These are phyloP conservation scores for Fraxinus latifolia DNA, from an alignment of 305 asterid genomes.

Conservation along the genomic window DNA sequence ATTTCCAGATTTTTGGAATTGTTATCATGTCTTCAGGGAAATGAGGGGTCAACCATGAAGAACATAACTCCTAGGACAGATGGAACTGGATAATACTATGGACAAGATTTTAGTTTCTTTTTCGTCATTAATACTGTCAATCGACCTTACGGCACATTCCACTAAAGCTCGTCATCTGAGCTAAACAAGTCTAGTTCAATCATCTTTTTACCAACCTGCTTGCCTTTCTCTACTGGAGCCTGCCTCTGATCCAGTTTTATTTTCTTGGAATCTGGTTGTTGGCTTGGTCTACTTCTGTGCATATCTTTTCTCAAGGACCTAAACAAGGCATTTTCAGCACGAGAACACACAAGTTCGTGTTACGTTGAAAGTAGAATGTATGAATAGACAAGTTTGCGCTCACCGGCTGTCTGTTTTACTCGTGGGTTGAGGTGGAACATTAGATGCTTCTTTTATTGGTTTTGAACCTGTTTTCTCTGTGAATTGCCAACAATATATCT, in stretches of 20 bases:
- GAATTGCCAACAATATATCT: conserved; percentile 1
- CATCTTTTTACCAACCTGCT: conserved; percentile 56
- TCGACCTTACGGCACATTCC: background rate
- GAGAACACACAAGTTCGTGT: background rate
- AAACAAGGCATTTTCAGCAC: conserved; percentile 25
- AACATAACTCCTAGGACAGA: background rate
- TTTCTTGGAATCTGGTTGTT: conserved; percentile 52
- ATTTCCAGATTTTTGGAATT: background rate
- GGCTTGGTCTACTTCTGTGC: conserved; percentile 34
- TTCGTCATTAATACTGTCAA: background rate
- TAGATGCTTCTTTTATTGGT: conserved; percentile 27
- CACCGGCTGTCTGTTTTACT: conserved; percentile 48
- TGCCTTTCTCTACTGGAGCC: conserved; percentile 28
- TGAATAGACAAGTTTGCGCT: background rate
- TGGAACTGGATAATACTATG: background rate
- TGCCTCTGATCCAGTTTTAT: conserved; percentile 41
- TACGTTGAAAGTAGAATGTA: background rate
- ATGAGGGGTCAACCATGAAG: background rate
- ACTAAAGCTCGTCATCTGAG: conserved; percentile 70
- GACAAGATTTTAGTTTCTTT: background rate
- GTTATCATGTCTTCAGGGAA: background rate
- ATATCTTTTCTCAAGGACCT: conserved; percentile 26
- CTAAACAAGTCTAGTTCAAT: conserved; percentile 69
- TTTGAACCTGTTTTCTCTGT: conserved; percentile 41
- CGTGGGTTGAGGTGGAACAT: conserved; percentile 32